Base-by-base conservation (phyloP, 108 stramenopile genomes). In the Chaetoceros muelleri region DNA sequence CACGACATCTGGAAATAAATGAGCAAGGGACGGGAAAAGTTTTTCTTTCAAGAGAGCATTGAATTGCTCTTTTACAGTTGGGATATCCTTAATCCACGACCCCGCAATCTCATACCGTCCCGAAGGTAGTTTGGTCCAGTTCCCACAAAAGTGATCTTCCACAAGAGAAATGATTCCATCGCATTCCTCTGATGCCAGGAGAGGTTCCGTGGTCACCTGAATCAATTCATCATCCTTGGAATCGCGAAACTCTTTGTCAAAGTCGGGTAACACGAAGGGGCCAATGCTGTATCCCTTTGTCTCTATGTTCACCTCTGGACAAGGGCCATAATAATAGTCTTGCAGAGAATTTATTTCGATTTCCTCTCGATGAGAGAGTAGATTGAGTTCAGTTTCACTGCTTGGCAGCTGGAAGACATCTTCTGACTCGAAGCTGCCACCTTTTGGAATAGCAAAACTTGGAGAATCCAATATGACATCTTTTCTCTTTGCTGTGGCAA, bases 161-260 rank as follows among this genome's bases (percentile, higher is more conserved):
- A n/a, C 48, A 19, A 49, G 19, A 22, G 7, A 7, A n/a, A 49
- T 49, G 48, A 49, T 23, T 5, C n/a, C 7, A 7, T 19, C 48
- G n/a, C 48, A 49, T 49, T 49, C 48, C n/a, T 49, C 48, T 5
- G 3, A 7, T 7, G 48, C n/a, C 48, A 49, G n/a, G 7, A 49
- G 22, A 5, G 48, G 48, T n/a, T 7, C 3, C 5, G 22, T 17
- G n/a, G 48, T 22, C 3, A 40, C 34, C 13, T 40, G 34, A 40
- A 40, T 40, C 8, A 40, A 13, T 40, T 5, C 34, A 40, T 49
- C 48, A 17, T 7, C 19, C 7, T 22, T 49, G 48, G 48, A 49
- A 44, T 17, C 17, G 7, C 21, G 48, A 19, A 49, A 49, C 22
- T 49, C 48, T 7, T 49, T 23, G 48, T 49, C 7, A n/a, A 49